phyloP scores from a whole-genome alignment of 78 protist genomes.

The Dictyostelium purpureum region DNA sequence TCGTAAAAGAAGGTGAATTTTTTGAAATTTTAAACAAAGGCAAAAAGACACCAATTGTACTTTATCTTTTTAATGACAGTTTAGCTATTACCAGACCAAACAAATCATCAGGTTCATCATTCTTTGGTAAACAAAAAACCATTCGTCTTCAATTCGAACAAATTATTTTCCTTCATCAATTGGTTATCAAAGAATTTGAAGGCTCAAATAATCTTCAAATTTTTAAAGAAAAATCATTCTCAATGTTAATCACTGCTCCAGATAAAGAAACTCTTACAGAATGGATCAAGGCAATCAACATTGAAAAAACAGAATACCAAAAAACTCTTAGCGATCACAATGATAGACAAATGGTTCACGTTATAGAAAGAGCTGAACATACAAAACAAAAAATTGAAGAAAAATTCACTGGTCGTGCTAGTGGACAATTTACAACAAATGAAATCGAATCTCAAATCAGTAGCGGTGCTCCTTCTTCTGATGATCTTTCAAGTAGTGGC shows the following conservation, averaged over 20 bases:
- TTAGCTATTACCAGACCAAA: constrained; percentile 35
- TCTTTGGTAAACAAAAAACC: constrained; percentile 69
- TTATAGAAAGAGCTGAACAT: constrained; percentile 28
- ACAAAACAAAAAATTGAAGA: constrained; percentile 58
- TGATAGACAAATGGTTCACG: constrained; percentile 14
- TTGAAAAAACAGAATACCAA: constrained; percentile 28
- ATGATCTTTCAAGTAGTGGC: background rate
- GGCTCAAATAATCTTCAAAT: background rate
- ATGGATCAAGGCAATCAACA: constrained; percentile 39
- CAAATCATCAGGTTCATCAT: constrained; percentile 48
- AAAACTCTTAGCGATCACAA: constrained; percentile 37
- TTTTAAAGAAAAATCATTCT: background rate
- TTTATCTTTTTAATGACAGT: constrained; percentile 52
- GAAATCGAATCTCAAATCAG: constrained; percentile 12
- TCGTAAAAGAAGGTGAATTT: constrained; percentile 67
- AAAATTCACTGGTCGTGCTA: constrained; percentile 51
- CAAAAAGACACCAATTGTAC: constrained; percentile 23
- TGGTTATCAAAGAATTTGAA: constrained; percentile 16
- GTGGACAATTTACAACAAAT: constrained; percentile 31
- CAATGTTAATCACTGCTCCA: background rate
- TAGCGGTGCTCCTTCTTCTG: background rate
- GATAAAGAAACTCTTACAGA: constrained; percentile 16
- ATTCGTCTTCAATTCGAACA: constrained; percentile 56
- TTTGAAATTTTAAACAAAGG: background rate
- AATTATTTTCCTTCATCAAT: constrained; percentile 9